Evolutionary conservation across 108 stramenopile genomes (phyloP).

Genomic region (Epithemia pelagica): DNA sequence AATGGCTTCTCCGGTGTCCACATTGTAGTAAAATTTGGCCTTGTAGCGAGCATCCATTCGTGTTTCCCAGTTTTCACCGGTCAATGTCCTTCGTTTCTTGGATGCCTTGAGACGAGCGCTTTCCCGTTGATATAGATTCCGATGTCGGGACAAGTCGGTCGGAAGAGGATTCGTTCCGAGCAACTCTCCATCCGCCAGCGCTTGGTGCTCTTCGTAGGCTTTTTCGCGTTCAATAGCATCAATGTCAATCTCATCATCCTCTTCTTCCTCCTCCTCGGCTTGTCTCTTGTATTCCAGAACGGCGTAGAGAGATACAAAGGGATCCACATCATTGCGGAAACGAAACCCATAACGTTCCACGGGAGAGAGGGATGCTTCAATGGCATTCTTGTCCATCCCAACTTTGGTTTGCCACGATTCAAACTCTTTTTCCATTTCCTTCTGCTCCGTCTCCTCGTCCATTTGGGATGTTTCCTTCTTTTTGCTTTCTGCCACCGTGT

Average conservation of each 20-base stretch:
- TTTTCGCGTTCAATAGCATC: constrained; percentile 64
- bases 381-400: constrained; percentile 66
- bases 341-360: constrained; percentile 61
- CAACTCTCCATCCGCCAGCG: constrained; percentile 74
- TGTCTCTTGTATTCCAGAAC: constrained; percentile 49
- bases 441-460: constrained; percentile 34
- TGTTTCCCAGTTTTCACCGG: constrained; percentile 66
- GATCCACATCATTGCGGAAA: constrained; percentile 68
- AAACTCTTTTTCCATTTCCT: constrained; percentile 85
- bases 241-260: constrained; percentile 60
- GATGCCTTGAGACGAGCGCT: constrained; percentile 57
- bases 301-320: constrained; percentile 66
- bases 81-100: constrained; percentile 64
- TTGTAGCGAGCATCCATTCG: constrained; percentile 48
- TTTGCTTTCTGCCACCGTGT: constrained; percentile 4
- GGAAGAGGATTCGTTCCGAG: constrained; percentile 65
- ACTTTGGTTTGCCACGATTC: constrained; percentile 85
- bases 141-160: constrained; percentile 63
- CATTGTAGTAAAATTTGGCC: constrained; percentile 69
- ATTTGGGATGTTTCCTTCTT: constrained; percentile 4
- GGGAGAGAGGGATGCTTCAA: constrained; percentile 72
- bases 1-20: constrained; percentile 78
- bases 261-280: constrained; percentile 25
- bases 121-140: constrained; percentile 69
- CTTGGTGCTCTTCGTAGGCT: constrained; percentile 54